Base-by-base conservation (phyloP, 2,329 filamentous ascomycete species). In the Orbilia ellipsospora region DNA sequence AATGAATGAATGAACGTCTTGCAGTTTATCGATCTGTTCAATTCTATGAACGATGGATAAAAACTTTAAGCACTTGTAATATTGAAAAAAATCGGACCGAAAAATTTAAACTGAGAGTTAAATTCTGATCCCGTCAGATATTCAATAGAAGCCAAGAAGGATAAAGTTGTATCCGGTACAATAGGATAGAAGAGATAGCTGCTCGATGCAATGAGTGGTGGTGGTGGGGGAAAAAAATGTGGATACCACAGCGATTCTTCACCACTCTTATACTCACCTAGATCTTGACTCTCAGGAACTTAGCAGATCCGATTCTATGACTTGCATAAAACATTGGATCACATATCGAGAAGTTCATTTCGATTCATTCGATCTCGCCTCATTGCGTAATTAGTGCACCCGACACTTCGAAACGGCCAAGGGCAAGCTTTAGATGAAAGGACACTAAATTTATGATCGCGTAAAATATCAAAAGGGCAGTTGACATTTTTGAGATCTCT, bases 341-440 rank as follows among this genome's bases (percentile, higher is more conserved):
- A 36, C 31, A 7, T 36, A 4, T 36, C 31, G 31, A 36, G 31
- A 36, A 36, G 31, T 36, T 36, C 31, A 36, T 36, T 36, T 36
- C 31, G 31, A 36, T 36, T 36, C 31, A 36, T 36, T 36, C 31
- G 31, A 36, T 36, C 31, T 36, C 31, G 31, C 6, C 10, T 36
- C 5, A 10, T 36, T 36, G 31, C 31, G 31, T 36, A 36, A 36
- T 36, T 36, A 36, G 31, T 36, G 31, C 16, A 50, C 31, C 44
- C 42, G 56, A 44, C 57, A 61, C 12, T 61, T 61, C 42, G 57
- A 61, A 61, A 61, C 57, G n/a, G 57, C 57, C 57, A 61, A 61
- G 57, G 5, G 16, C n/a, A 61, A 16, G 23, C 8, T 50, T 59
- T 59, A 50, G 57, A 61, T 61, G 40, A 36, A 26, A 61, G 57